Conservation (phyloP, 257 asterid genomes). For the Solanum clarkiae region DNA sequence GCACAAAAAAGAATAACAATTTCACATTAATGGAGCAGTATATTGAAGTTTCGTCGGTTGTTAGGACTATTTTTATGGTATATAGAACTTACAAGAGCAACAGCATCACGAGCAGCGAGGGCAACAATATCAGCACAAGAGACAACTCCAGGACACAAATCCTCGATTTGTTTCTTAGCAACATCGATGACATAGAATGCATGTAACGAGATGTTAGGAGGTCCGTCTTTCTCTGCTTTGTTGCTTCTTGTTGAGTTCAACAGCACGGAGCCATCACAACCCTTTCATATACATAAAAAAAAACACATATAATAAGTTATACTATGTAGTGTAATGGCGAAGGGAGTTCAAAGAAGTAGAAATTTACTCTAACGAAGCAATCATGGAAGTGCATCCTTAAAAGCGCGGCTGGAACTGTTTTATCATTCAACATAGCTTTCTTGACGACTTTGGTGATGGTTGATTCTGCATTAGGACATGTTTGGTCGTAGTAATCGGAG, state of each 20-base stretch:
- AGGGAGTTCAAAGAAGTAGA: not conserved
- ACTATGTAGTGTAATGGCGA: not conserved
- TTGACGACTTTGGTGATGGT: conserved; percentile 24
- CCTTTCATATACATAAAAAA: conserved; percentile 21
- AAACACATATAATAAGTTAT: not conserved
- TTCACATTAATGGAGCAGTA: not conserved
- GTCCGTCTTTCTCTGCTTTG: conserved; percentile 67
- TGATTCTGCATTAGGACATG: conserved; percentile 56
- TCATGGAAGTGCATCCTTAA: conserved; percentile 89
- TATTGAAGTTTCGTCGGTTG: not conserved
- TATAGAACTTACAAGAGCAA: conserved; percentile 46
- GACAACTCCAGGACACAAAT: conserved; percentile 65
- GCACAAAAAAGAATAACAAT: not conserved
- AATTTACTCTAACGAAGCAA: conserved; percentile 60
- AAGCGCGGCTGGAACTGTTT: conserved; percentile 74
- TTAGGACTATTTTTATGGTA: not conserved
- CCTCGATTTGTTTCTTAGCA: conserved; percentile 54
- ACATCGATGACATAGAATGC: conserved; percentile 69
- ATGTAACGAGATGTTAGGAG: conserved; percentile 69
- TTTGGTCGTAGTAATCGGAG: conserved; percentile 42
- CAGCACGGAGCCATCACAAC: conserved; percentile 81
- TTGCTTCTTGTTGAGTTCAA: conserved; percentile 35
- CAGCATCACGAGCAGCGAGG: conserved; percentile 75
- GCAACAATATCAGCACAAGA: conserved; percentile 86
- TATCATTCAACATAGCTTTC: conserved; percentile 53